These are phyloP conservation scores for Vaccinium corymbosum DNA, from an alignment of 148 eudicot genomes.

Conservation along the genomic window DNA sequence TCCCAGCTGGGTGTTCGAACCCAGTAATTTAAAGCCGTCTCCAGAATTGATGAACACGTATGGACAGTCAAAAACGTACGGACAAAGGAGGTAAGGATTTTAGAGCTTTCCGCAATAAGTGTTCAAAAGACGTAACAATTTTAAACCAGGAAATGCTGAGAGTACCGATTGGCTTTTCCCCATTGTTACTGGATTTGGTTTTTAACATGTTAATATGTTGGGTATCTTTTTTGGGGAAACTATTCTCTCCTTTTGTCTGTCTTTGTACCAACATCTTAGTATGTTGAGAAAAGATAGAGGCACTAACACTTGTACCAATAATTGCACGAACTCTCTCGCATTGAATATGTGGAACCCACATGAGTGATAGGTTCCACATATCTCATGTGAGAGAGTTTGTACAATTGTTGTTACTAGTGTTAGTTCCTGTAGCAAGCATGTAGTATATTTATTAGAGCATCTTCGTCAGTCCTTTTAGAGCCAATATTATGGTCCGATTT, in stretches of 20 bases:
- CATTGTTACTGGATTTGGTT: background rate
- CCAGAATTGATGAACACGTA: background rate
- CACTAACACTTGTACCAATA: too few relatives aligned
- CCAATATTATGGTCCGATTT: background rate
- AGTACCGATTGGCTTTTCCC: background rate
- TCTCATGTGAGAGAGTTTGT: too few relatives aligned
- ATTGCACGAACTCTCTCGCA: too few relatives aligned
- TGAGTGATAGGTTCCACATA: too few relatives aligned
- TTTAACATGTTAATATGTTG: background rate
- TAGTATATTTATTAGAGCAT: background rate
- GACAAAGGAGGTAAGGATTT: background rate
- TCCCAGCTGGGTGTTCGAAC: background rate
- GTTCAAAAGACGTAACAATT: background rate
- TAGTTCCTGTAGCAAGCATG: too few relatives aligned
- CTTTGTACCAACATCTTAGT: background rate
- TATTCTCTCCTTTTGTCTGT: background rate
- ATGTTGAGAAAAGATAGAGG: too few relatives aligned
- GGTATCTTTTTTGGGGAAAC: background rate
- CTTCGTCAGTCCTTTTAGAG: background rate
- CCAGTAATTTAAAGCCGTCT: constrained; percentile 13
- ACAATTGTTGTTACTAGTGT: too few relatives aligned
- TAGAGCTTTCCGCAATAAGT: background rate
- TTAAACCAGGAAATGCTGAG: background rate
- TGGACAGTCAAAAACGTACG: background rate
- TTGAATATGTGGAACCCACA: too few relatives aligned